Evolutionary conservation across 2,329 filamentous ascomycete species (phyloP).

Genomic region (Cercospora citrullina): DNA sequence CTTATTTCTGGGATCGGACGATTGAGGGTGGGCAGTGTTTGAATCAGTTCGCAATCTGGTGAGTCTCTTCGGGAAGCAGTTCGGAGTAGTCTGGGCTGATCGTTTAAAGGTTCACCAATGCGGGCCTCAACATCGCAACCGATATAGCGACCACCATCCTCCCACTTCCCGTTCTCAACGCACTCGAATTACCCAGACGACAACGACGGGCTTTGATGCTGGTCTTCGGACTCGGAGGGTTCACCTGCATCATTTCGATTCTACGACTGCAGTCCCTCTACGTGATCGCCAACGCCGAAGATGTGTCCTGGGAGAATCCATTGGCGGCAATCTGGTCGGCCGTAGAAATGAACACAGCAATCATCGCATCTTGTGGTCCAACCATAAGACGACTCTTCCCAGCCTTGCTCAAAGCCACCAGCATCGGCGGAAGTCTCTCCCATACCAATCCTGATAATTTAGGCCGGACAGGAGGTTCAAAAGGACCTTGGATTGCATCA

Average conservation of each 20-base stretch:
- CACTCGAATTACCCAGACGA: conserved; percentile 38
- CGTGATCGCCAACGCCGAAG: conserved; percentile 28
- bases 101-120: conserved; percentile 37
- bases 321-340: conserved; percentile 40
- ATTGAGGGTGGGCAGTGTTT: conserved; percentile 42
- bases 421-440: conserved; percentile 2
- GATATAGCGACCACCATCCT: conserved; percentile 40
- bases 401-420: conserved; percentile 31
- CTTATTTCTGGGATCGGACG: conserved; percentile 45
- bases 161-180: conserved; percentile 38
- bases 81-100: too few species aligned
- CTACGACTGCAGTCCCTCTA: conserved; percentile 36
- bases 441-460: background rate
- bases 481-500: background rate
- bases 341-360: conserved; percentile 41
- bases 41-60: conserved; percentile 46
- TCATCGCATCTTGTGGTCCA: conserved; percentile 42
- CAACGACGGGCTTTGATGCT: conserved; percentile 39
- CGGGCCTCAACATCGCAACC: conserved; percentile 41
- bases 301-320: conserved; percentile 37
- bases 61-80: background rate
- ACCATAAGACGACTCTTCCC: conserved; percentile 43
- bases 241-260: conserved; percentile 39
- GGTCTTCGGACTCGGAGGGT: conserved; percentile 40
- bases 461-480: background rate